These are phyloP conservation scores for Patellifolia procumbens DNA, from an alignment of 179 eudicot genomes.

Conservation along the genomic window DNA sequence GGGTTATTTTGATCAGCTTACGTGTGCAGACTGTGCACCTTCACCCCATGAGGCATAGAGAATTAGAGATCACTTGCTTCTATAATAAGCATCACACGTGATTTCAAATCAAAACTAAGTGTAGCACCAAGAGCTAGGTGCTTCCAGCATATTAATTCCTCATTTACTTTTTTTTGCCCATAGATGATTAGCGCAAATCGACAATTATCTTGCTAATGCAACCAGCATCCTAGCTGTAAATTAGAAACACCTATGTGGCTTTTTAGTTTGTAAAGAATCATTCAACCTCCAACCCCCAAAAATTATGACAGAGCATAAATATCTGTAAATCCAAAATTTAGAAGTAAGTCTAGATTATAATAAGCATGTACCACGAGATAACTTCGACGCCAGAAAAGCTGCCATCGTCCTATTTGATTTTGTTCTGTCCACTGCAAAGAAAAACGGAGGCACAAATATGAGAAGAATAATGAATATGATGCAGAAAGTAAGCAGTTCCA, in stretches of 20 bases:
- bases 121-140: no score
- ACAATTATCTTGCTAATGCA: background rate
- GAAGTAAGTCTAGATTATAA: background rate
- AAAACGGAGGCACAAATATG: background rate
- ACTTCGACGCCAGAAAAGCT: slow-evolving; percentile 25
- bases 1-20: background rate
- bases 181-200: background rate
- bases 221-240: background rate
- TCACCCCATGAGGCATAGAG: no score
- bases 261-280: background rate
- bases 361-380: slow-evolving; percentile 30
- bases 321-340: background rate
- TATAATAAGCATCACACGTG: no score
- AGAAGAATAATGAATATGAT: background rate
- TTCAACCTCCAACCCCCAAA: no score
- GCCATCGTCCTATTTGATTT: slow-evolving; percentile 18
- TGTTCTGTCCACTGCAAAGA: background rate
- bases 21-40: background rate
- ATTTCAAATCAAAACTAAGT: no score
- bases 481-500: background rate
- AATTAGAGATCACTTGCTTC: no score
- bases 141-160: no score
- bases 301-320: background rate
- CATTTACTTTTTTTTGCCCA: no score
- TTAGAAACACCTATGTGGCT: background rate